Base-by-base conservation (phyloP, 2,329 filamentous ascomycete genomes). In the Botrytis byssoidea region DNA sequence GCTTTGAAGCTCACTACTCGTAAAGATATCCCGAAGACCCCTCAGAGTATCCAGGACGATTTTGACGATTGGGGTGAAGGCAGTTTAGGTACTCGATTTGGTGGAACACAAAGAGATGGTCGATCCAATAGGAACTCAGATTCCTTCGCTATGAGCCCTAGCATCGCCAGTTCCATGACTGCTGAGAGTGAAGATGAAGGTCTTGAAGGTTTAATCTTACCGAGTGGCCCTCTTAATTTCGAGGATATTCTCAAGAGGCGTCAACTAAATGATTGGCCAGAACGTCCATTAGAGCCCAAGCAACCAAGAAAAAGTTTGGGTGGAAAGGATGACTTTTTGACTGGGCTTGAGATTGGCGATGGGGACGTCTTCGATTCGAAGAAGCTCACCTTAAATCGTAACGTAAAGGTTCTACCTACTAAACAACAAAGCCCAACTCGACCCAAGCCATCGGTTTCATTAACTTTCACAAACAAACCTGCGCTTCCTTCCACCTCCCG, bases 41-140 rank as follows among this genome's bases (percentile, higher is more conserved):
- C 91, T 7, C 86, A 86, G 22, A 82, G 85, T 44, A 88, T 87
- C 76, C 82, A 85, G 74, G 93, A 97, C 70, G 95, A 97, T 75
- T 90, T 97, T 78, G 95, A 92, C 74, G 91, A 98, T 80, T 97
- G 95, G 92, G 93, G 92, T 70, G 96, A 98, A 83, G 95, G 94
- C 72, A 98, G 95, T 81, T 86, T 98, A 74, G 94, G 95, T 57
- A 97, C 95, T 63, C 89, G 95, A 73, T 95, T 95, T 83, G 95
- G 93, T 57, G 95, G 95, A 63, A 97, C 94, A 22, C 88, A 90
- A 77, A 90, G 93, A 78, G 93, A 95, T 79, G 88, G 87, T n/a
- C 90, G 89, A 59, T 95, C 93, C 67, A 90, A 91, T 79, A 90
- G 93, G 79, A 96, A 93, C 84, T 97, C 94, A 1, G 95, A 94